Evolutionary conservation across 2,329 filamentous ascomycete species (phyloP).

Genomic region (Aspergillus candidus): DNA sequence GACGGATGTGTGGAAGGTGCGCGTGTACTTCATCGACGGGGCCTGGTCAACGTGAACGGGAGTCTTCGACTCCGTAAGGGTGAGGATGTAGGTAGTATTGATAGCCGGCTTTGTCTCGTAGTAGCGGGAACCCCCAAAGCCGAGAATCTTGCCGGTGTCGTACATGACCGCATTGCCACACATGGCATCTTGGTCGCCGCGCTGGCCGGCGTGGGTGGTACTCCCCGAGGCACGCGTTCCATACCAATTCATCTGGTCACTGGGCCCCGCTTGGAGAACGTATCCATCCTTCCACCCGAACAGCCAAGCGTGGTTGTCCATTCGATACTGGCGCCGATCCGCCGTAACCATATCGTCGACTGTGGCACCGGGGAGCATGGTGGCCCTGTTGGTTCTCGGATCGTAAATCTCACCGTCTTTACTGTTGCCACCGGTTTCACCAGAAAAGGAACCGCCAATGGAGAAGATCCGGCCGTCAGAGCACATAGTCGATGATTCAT

Average conservation of each 20-base stretch:
- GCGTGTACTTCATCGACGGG: constrained; percentile 43
- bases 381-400: too few relatives aligned
- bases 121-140: neutral
- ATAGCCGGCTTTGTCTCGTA: constrained; percentile 28
- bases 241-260: too few relatives aligned
- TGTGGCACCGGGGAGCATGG: too few relatives aligned
- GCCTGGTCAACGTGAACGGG: constrained; percentile 19
- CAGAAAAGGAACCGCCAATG: too few relatives aligned
- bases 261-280: neutral
- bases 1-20: constrained; percentile 43
- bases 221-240: too few relatives aligned
- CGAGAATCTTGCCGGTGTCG: constrained; percentile 1
- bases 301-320: constrained; percentile 3
- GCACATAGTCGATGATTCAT: too few relatives aligned
- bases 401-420: too few relatives aligned
- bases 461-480: too few relatives aligned
- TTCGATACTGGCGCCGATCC: too few relatives aligned
- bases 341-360: too few relatives aligned
- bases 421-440: too few relatives aligned
- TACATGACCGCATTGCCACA: constrained; percentile 3
- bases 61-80: neutral
- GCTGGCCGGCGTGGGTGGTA: neutral
- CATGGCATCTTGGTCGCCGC: neutral
- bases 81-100: constrained; percentile 20
- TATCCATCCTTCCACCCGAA: constrained; percentile 3